Base-by-base conservation (phyloP, 1,284 basidiomycete species). In the Heterobasidion occidentale region DNA sequence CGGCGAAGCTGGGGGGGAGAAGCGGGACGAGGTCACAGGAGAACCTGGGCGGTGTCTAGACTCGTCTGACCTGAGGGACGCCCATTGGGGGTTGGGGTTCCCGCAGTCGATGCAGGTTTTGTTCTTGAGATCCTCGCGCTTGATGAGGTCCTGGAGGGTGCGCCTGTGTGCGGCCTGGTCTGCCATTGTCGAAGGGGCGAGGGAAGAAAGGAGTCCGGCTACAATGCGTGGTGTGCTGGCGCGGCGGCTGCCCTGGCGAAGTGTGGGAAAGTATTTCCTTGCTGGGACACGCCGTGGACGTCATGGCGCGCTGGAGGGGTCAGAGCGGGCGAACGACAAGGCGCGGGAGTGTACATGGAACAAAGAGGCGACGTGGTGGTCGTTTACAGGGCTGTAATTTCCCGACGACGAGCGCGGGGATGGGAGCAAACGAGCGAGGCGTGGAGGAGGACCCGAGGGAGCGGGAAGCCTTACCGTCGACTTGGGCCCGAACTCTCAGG, bases 71-170 rank as follows among this genome's bases (percentile, higher is more conserved):
- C 83, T 81, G 61, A 92, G 71, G 46, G 86, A 88, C n/a, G 91
- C 90, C 93, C 93, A 96, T 69, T 95, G 92, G 1, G 92, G 93
- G 65, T 91, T 90, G 12, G 90, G 91, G 58, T 90, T 92, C 14
- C 73, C 71, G 65, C 93, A 96, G 68, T 95, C 92, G 36, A 81
- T 78, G 67, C 92, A 95, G 53, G 75, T 63, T 70, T 85, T 89
- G 74, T 94, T 94, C 36, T 77, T 78, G 58, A 88, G 74, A 61
- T 84, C 84, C 49, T 86, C 84, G 42, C 81, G 81, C 63, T 81
- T 84, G 67, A 84, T 81, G 68, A 94, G 85, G 53, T 88, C 85
- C 60, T 84, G 80, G 36, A 94, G 81, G 34, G 78, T 78, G 62
- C 86, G 80, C 68, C 84, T 88, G 52, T 84, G 84, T 36, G 80